Conservation (phyloP, 768 basidiomycete species). For the Podaxis pistillaris region DNA sequence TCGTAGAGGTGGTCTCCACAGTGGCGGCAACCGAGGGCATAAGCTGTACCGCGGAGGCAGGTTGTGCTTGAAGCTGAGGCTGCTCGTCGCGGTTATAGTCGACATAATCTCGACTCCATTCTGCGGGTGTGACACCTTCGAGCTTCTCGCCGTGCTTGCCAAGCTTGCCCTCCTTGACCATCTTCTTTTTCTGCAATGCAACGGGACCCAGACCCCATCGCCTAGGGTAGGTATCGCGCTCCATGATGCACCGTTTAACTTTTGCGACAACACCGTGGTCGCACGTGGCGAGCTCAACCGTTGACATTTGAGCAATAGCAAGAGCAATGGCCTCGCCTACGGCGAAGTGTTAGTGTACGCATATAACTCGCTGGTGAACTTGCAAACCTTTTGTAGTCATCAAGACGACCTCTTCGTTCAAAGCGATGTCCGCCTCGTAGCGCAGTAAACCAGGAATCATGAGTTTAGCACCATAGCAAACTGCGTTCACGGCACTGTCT, state of each 20-base stretch:
- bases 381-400: conserved; percentile 94
- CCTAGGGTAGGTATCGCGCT: conserved; percentile 96
- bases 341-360: conserved; percentile 5
- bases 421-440: conserved; percentile 91
- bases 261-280: conserved; percentile 99
- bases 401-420: conserved; percentile 94
- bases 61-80: neutral
- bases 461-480: conserved; percentile 98
- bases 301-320: conserved; percentile 96
- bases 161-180: conserved; percentile 97
- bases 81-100: conserved; percentile 78
- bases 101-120: conserved; percentile 92
- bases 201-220: conserved; percentile 99
- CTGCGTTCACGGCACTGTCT: conserved; percentile 98
- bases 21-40: conserved; percentile 32
- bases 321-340: conserved; percentile 90
- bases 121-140: conserved; percentile 81
- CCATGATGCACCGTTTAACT: conserved; percentile 99
- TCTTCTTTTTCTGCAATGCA: conserved; percentile 95
- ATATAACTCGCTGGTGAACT: conserved; percentile 5
- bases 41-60: conserved; percentile 32
- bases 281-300: conserved; percentile 95
- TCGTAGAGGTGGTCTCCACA: conserved; percentile 22
- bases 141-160: conserved; percentile 93
- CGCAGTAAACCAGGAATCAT: conserved; percentile 99